Evolutionary conservation across 192 early-diverging fungal species (phyloP), one percentile per base, ranked within the genome.

Genomic region (Coemansia sp.): DNA sequence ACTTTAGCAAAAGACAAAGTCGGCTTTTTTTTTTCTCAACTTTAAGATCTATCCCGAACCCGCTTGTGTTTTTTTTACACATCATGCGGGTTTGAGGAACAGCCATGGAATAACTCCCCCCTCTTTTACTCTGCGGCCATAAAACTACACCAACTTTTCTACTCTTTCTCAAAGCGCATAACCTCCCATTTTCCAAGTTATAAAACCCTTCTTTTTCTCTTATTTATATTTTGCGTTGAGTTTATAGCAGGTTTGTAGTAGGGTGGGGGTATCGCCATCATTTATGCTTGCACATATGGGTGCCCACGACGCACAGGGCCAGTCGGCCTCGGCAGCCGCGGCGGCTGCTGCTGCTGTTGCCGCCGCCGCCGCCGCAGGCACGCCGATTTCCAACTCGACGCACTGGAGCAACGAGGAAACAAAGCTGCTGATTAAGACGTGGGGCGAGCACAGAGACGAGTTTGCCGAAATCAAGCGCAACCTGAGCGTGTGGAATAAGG

Each of bases 391-490:
- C 41, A 78, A 78, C 76, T 78, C 76, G 20, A 78, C 76, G 21
- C 76, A 78, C 52, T 78, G 76, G 76, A 78, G 76, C 45, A 78
- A 50, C 21, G 76, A 78, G 15, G 72, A 74, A 37, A 74, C 72
- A 13, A 59, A 50, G 33, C 66, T 74, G 14, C 53, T 78, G 15
- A 78, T 78, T 38, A 60, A 62, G 39, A 69, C 76, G 5, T 78
- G 76, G 76, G 76, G 76, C 55, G 76, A 68, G 31, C 57, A 72
- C 21, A 60, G 76, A 3, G 70, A 78, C 21, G 70, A 68, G 46
- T 78, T 78, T 61, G 76, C 76, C 23, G 76, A 72, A 56, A 78
- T 78, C 49, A 78, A 78, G 65, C 70, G 76, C 53, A 78, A 72
- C 23, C 70, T 72, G 20, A 68, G 61, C 42, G 76, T 78, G 19